Conservation (phyloP, 371 early-diverging fungal species). For the Conidiobolus incongruus region DNA sequence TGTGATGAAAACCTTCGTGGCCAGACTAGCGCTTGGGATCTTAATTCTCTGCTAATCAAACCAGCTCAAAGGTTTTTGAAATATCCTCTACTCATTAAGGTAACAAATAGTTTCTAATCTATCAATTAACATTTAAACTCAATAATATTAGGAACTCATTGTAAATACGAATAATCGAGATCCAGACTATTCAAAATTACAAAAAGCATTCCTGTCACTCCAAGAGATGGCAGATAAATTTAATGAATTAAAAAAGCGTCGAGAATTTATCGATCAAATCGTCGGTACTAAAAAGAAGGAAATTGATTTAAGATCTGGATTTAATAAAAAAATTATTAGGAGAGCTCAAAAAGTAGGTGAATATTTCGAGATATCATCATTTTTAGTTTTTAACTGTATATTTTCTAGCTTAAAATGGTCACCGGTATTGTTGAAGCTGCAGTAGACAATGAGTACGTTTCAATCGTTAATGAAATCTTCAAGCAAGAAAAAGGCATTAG, state of each 20-base stretch:
- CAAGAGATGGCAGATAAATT: constrained; percentile 51
- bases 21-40: constrained; percentile 58
- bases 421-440: too few relatives aligned
- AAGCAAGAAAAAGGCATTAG: too few relatives aligned
- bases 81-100: constrained; percentile 48
- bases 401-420: too few relatives aligned
- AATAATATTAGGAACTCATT: constrained; percentile 25
- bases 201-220: constrained; percentile 18
- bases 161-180: constrained; percentile 26
- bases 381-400: too few relatives aligned
- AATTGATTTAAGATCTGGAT: constrained; percentile 24
- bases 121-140: not conserved
- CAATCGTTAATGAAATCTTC: too few relatives aligned
- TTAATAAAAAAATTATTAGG: constrained; percentile 45
- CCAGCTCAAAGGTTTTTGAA: constrained; percentile 75
- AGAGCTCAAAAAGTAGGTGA: constrained; percentile 28
- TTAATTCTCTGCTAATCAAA: constrained; percentile 52
- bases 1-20: constrained; percentile 26
- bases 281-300: constrained; percentile 31
- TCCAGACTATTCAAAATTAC: constrained; percentile 24
- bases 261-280: constrained; percentile 59
- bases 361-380: not conserved
- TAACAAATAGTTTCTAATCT: constrained; percentile 6
- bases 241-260: constrained; percentile 60
- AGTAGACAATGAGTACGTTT: too few relatives aligned